Evolutionary conservation across 192 early-diverging fungal genomes (phyloP), one percentile per base, ranked within the genome.

Genomic region (Coemansia asiatica): DNA sequence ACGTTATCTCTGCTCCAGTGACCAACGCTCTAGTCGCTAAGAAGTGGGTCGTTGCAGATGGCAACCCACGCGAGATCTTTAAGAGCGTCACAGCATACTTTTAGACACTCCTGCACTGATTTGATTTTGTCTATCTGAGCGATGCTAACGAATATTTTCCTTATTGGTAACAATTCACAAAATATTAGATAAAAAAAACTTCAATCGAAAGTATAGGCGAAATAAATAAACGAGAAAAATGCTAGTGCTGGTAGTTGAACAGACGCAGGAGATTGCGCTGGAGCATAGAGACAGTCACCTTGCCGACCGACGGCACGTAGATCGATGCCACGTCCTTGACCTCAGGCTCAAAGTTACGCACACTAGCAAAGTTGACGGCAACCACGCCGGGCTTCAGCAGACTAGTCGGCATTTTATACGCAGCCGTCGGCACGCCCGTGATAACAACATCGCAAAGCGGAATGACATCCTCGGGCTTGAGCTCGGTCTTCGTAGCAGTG

Each of bases 241-340:
- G 22, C 48, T 78, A 76, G 16, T 78, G 67, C 64, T 83, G 76
- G 76, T 92, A 92, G 71, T 90, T 89, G 74, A 90, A 88, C 26
- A 97, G 84, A 27, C 97, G 87, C 44, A 98, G 73, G 48, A 99
- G 79, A 73, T 99, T 99, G 66, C 97, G 87, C 84, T 97, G 89
- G 35, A 99, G 84, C 97, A 99, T 99, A 15, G 94, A 92, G 16
- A 99, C 94, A 2, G 97, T 99, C 58, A 98, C 97, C 75, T 99
- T 98, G 48, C 97, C 97, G 12, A 99, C 93, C 5, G 90, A 88
- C 0, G 94, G 94, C 56, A 99, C 95, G 75, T 90, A 99, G 72
- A 99, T 95, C 23, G 92, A 90, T 33, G 97, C 94, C 57, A 90
- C 89, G n/a, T 92, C 87, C 75, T 92, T 92, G 64, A 98, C 87